Percentiles rank a stretch among this genome's conserved stretches.
phyloP scores from a whole-genome alignment of 75 land plant genomes.

The Ceratopteris richardii region DNA sequence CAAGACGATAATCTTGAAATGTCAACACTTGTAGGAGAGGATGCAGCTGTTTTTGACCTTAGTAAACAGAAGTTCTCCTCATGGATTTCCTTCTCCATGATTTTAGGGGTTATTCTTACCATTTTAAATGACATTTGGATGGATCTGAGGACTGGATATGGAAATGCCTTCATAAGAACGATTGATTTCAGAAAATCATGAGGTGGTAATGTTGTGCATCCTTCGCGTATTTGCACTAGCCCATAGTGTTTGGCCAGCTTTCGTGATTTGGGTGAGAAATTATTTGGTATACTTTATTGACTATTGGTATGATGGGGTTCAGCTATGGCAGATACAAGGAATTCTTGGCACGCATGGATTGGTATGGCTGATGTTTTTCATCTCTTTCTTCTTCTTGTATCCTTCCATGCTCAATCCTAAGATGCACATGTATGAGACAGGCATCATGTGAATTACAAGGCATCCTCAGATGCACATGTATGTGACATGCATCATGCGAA shows the following conservation, averaged over 20 bases:
- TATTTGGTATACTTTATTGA: slow-evolving; percentile 95
- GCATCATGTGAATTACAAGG: too few relatives aligned
- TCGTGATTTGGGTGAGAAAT: slow-evolving; percentile 69
- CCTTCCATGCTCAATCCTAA: slow-evolving; percentile 93
- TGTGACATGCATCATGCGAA: slow-evolving; percentile 96
- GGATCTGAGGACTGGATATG: slow-evolving; percentile 66
- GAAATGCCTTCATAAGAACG: slow-evolving; percentile 52
- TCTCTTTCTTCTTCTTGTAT: slow-evolving; percentile 88
- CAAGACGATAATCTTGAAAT: neutral
- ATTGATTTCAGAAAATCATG: slow-evolving; percentile 46
- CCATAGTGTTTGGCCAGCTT: slow-evolving; percentile 92
- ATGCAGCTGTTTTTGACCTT: slow-evolving; percentile 71
- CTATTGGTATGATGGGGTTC: slow-evolving; percentile 90
- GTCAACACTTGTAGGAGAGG: slow-evolving; percentile 53
- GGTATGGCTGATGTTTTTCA: slow-evolving; percentile 67
- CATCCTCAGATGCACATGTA: slow-evolving; percentile 94
- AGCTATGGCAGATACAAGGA: slow-evolving; percentile 80
- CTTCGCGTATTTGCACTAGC: slow-evolving; percentile 67
- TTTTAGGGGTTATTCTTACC: slow-evolving; percentile 61
- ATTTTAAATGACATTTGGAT: slow-evolving; percentile 62
- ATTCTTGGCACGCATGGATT: slow-evolving; percentile 67
- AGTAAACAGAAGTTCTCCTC: slow-evolving; percentile 59
- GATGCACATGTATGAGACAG: slow-evolving; percentile 95
- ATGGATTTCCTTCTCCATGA: slow-evolving; percentile 61
- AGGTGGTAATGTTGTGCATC: slow-evolving; percentile 77